Conservation (phyloP, 768 basidiomycete species). For the Sutorius australiensis region DNA sequence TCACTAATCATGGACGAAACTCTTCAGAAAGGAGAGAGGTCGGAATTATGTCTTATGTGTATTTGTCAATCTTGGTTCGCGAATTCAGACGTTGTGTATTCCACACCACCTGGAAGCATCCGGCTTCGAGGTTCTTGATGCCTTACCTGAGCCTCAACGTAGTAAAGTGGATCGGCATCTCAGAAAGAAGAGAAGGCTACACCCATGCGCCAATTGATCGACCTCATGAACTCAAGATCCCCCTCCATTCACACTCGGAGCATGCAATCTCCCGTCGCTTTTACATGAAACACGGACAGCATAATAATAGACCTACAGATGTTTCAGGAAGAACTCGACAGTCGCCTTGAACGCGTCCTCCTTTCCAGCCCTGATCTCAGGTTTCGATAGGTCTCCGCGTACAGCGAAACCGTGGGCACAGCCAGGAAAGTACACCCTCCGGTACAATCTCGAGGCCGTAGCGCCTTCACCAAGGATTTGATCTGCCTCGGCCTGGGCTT, state of each 20-base stretch:
- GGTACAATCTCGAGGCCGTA: slow-evolving; percentile 41
- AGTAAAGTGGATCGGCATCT: no score
- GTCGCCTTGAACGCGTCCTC: slow-evolving; percentile 50
- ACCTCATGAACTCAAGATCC: background rate
- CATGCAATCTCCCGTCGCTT: background rate
- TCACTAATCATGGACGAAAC: slow-evolving; percentile 45
- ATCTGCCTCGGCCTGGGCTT: slow-evolving; percentile 44
- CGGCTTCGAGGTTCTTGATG: background rate
- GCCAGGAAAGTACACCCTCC: slow-evolving; percentile 29
- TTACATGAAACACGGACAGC: background rate
- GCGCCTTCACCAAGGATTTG: slow-evolving; percentile 44
- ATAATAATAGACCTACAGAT: slow-evolving; percentile 16
- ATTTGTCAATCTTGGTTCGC: background rate
- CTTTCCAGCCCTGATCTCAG: slow-evolving; percentile 56
- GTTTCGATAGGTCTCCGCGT: slow-evolving; percentile 44
- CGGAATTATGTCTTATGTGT: slow-evolving; percentile 2
- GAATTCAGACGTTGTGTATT: background rate
- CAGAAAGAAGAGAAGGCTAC: background rate
- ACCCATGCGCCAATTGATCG: background rate
- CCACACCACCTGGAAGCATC: no score
- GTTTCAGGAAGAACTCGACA: slow-evolving; percentile 50
- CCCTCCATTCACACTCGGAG: background rate
- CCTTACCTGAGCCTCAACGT: no score
- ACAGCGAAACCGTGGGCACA: slow-evolving; percentile 56
- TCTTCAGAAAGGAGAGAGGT: background rate